Evolutionary conservation across 805 yeast species (phyloP), one percentile per base, ranked within the genome.

Genomic region (Wickerhamiella domercqiae): DNA sequence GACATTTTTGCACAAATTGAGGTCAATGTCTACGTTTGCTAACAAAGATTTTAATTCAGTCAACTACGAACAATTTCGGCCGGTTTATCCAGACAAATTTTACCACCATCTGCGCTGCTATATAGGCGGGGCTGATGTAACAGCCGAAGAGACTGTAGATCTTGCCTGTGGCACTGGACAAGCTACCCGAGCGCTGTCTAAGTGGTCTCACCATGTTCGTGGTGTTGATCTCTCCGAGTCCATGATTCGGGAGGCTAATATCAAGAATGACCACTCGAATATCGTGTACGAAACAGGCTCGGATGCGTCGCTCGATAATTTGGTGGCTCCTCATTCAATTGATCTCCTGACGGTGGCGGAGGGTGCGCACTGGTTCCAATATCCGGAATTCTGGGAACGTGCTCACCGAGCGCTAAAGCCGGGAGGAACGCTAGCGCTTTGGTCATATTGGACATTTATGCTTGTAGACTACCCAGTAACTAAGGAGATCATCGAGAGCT

Each of bases 361-460:
- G 53, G 77, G 87, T 40, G 73, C 70, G 16, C 96, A 84, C 55
- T 84, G 94, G 94, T 70, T 81, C 40, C 66, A 76, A 38, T 76
- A 71, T 44, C 59, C 60, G 0, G 47, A 48, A 29, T 76, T 74
- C 52, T 73, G 72, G 50, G 50, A 57, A 3, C 71, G 71, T 39
- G 63, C 68, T 2, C 57, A 60, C 24, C 51, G 71, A 4, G 59
- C 72, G 5, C 62, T 82, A 42, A 68, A 68, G 38, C 66, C 69
- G 1, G 63, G 64, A 18, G 93, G 90, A 2, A 75, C 83, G 0
- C 54, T 84, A 35, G 78, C 82, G 0, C 70, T 71, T 49, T 83
- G 93, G 81, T 80, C 81, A 5, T 84, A 84, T 51, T 71, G 70
- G 28, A 93, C 82, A 49, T 81, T 83, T 0, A 59, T 68, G 0